These are phyloP conservation scores for Podospora comata DNA, from an alignment of 495 filamentous ascomycete species.

Conservation along the genomic window DNA sequence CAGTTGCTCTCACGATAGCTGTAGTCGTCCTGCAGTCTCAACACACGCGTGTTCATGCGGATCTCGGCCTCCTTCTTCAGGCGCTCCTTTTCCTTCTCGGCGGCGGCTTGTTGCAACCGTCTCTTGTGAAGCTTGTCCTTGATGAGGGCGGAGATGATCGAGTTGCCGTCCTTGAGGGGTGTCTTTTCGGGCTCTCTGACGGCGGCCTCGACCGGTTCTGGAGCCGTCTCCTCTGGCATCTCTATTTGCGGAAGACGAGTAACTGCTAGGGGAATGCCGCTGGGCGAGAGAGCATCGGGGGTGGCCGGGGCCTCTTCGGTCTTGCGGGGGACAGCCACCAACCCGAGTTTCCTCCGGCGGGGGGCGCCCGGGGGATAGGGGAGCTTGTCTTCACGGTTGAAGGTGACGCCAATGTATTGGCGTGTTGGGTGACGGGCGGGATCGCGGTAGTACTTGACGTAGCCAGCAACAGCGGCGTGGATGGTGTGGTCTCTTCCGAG, in stretches of 20 bases:
- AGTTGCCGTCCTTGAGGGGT: conserved; percentile 21
- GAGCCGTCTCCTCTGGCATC: conserved; percentile 1
- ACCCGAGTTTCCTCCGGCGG: conserved; percentile 66
- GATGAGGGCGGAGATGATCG: conserved; percentile 32
- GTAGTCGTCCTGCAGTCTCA: conserved; percentile 64
- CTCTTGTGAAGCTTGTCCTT: conserved; percentile 37
- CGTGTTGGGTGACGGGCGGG: conserved; percentile 72
- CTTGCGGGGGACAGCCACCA: conserved; percentile 51
- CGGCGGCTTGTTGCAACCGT: conserved; percentile 35
- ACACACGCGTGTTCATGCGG: conserved; percentile 36
- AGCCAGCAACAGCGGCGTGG: conserved; percentile 77
- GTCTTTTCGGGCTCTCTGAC: not conserved
- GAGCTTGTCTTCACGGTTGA: conserved; percentile 68
- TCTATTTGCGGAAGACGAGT: conserved; percentile 35
- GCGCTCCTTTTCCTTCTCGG: conserved; percentile 26
- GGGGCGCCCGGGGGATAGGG: conserved; percentile 69
- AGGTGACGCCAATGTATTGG: conserved; percentile 88
- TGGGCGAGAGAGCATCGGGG: conserved; percentile 33
- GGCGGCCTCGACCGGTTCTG: not conserved
- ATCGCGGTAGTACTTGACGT: conserved; percentile 94
- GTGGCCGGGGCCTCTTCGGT: conserved; percentile 12
- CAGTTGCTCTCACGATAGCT: conserved; percentile 82
- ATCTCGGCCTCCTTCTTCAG: conserved; percentile 23
- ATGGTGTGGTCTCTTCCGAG: conserved; percentile 98
- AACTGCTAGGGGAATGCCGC: conserved; percentile 44